phyloP scores from a whole-genome alignment of 768 basidiomycete species.

The Pilatotrama ljubarskyi region DNA sequence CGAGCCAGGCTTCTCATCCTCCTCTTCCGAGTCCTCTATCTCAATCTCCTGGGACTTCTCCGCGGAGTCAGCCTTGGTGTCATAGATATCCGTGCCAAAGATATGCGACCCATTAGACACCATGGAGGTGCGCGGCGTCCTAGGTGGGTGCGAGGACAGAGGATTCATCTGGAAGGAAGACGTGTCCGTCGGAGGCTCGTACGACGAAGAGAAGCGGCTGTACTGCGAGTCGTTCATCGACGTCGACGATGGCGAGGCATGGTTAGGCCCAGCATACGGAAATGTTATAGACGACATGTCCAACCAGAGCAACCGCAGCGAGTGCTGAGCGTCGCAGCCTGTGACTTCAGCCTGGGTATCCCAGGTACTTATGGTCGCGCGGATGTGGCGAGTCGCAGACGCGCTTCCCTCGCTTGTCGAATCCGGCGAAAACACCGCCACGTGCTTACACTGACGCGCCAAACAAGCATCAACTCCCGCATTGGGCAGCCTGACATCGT shows the following conservation, averaged over 20 bases:
- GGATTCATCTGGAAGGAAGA: slow-evolving; percentile 82
- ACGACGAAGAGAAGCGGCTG: slow-evolving; percentile 57
- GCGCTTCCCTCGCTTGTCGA: not conserved
- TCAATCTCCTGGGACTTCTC: slow-evolving; percentile 25
- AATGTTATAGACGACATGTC: slow-evolving; percentile 71
- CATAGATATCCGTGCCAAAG: slow-evolving; percentile 46
- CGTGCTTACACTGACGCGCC: slow-evolving; percentile 8
- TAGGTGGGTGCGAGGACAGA: slow-evolving; percentile 74
- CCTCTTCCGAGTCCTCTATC: slow-evolving; percentile 33
- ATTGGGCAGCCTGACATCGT: slow-evolving; percentile 4
- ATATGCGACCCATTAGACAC: slow-evolving; percentile 35
- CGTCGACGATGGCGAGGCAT: slow-evolving; percentile 40
- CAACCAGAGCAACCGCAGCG: not conserved
- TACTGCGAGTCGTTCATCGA: slow-evolving; percentile 42
- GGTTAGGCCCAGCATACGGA: slow-evolving; percentile 44
- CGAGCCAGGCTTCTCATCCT: slow-evolving; percentile 33
- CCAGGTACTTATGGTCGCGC: slow-evolving; percentile 12
- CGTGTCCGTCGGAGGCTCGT: slow-evolving; percentile 44
- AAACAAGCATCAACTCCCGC: slow-evolving; percentile 18
- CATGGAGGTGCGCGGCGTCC: slow-evolving; percentile 66
- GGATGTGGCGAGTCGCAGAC: slow-evolving; percentile 14
- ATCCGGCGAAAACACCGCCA: slow-evolving; percentile 14
- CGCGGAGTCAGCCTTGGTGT: slow-evolving; percentile 41
- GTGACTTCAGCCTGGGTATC: slow-evolving; percentile 4
- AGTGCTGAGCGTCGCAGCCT: not conserved